Percentiles rank a stretch among this genome's conserved stretches.
phyloP scores from a whole-genome alignment of 306 rosid genomes.

The Begonia loranthoides region DNA sequence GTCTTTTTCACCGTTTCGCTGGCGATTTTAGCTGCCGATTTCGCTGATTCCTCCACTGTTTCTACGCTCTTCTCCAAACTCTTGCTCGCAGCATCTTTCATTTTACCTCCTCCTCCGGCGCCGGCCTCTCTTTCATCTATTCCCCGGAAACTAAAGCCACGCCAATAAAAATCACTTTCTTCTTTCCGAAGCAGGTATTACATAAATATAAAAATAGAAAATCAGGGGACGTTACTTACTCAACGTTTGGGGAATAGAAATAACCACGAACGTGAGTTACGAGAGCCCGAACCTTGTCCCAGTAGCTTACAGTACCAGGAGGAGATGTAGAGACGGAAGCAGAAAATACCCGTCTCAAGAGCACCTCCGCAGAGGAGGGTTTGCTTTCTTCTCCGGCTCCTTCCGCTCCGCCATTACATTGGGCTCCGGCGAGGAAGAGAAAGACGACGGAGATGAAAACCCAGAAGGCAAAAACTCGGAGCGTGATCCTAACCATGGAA shows the following conservation, averaged over 20 bases:
- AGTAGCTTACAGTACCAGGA: background rate
- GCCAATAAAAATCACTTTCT: background rate
- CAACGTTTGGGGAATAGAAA: constrained; percentile 21
- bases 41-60: constrained; percentile 20
- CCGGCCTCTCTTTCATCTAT: background rate
- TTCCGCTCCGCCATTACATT: background rate
- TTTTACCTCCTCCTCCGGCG: constrained; percentile 10
- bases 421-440: background rate
- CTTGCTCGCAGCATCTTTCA: constrained; percentile 15
- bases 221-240: constrained; percentile 11
- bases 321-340: background rate
- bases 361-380: constrained; percentile 2
- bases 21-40: constrained; percentile 16
- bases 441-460: background rate
- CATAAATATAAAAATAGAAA: too few relatives aligned
- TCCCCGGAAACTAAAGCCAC: constrained; percentile 17
- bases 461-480: background rate
- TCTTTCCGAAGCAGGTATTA: too few relatives aligned
- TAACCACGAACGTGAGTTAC: constrained; percentile 1
- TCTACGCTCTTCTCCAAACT: constrained; percentile 17
- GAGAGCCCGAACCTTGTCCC: constrained; percentile 10
- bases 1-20: constrained; percentile 13
- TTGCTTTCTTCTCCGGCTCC: background rate
- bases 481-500: background rate
- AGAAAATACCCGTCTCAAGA: constrained; percentile 7